Percentiles rank a stretch among this genome's conserved stretches.
phyloP scores from a whole-genome alignment of 176 grass and related monocot genomes.

The Musa itinerans region DNA sequence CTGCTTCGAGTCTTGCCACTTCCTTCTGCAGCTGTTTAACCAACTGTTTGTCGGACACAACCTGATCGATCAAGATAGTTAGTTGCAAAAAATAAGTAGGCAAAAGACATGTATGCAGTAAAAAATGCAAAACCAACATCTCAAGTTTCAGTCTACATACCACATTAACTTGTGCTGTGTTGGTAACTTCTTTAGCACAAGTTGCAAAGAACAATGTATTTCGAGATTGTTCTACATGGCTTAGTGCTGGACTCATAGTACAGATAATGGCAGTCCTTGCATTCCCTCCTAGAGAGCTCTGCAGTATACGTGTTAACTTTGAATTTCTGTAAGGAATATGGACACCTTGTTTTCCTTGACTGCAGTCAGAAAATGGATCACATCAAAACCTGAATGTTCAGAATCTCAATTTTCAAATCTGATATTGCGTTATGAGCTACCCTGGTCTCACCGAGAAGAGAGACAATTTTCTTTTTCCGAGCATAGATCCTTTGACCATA shows the following conservation, averaged over 20 bases:
- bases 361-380: slow-evolving; percentile 32
- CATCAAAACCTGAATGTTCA: slow-evolving; percentile 4
- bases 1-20: slow-evolving; percentile 88
- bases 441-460: neutral
- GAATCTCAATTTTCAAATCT: slow-evolving; percentile 1
- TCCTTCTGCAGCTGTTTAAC: slow-evolving; percentile 83
- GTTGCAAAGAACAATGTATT: slow-evolving; percentile 92
- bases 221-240: slow-evolving; percentile 84
- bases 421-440: neutral
- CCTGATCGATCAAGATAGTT: slow-evolving; percentile 30
- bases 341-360: slow-evolving; percentile 60
- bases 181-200: slow-evolving; percentile 89
- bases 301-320: slow-evolving; percentile 88
- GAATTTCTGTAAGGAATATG: slow-evolving; percentile 94
- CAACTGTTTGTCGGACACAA: slow-evolving; percentile 86
- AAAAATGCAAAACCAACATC: neutral
- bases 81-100: neutral
- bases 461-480: neutral
- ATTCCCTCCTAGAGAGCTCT: slow-evolving; percentile 93
- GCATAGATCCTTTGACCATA: neutral
- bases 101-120: neutral
- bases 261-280: slow-evolving; percentile 94
- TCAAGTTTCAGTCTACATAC: slow-evolving; percentile 26
- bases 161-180: slow-evolving; percentile 93
- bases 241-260: slow-evolving; percentile 87